A percentile compares a stretch with the other conserved stretches of the same genome.
phyloP scores from a whole-genome alignment of 1,284 basidiomycete species.

The Psilocybe mexicana region DNA sequence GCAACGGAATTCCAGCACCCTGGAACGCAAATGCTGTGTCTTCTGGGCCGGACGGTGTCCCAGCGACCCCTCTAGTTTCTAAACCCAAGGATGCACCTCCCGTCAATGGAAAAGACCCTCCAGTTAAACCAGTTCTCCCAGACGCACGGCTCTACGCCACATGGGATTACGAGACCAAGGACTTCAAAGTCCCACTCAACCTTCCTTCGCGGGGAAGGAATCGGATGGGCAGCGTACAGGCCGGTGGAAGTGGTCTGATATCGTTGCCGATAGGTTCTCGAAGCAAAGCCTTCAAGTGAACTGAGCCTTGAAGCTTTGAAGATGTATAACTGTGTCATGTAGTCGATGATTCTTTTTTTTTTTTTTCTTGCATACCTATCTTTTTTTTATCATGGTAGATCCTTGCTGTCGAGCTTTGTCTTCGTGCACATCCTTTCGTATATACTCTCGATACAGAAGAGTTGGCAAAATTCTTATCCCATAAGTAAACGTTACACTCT shows the following conservation, averaged over 20 bases:
- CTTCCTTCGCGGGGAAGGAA: conserved; percentile 10
- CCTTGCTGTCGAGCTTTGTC: conserved; percentile 16
- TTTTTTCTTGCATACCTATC: conserved; percentile 2
- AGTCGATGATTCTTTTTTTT: neutral
- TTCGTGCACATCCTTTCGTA: neutral
- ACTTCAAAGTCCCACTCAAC: conserved; percentile 47
- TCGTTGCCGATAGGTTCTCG: conserved; percentile 23
- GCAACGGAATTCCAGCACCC: conserved; percentile 58
- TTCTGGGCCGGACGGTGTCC: conserved; percentile 26
- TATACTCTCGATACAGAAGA: no score
- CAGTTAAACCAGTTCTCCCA: conserved; percentile 46
- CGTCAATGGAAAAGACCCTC: conserved; percentile 32
- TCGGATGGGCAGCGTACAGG: conserved; percentile 30
- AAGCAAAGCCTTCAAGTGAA: conserved; percentile 26
- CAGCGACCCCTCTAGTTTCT: conserved; percentile 28
- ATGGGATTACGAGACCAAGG: conserved; percentile 74
- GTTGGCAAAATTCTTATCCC: no score
- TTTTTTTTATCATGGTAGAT: conserved; percentile 9
- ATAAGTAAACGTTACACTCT: no score
- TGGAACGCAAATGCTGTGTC: conserved; percentile 57
- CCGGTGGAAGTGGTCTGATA: conserved; percentile 26
- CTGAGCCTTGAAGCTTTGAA: conserved; percentile 13
- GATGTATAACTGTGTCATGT: conserved; percentile 4
- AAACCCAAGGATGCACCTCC: conserved; percentile 37
- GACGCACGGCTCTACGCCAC: conserved; percentile 73